Evolutionary conservation across 768 basidiomycete species (phyloP), one percentile per base, ranked within the genome.

Genomic region (Sporobolomyces roseus): DNA sequence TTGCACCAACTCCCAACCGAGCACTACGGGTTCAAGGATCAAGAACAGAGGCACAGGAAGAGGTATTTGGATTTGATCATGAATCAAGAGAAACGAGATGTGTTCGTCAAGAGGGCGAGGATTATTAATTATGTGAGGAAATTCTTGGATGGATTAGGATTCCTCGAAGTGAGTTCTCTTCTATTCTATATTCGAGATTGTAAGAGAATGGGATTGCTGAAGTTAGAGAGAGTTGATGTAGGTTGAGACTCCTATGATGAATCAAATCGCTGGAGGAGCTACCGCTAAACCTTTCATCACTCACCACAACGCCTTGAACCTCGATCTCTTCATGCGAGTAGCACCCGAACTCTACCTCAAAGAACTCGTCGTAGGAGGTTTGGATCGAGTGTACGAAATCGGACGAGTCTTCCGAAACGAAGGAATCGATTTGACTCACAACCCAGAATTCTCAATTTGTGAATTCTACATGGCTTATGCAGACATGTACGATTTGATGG

Each of bases 381-480:
- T 99, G 27, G 94, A 98, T 79, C 88, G 96, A 51, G 96, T 99
- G 17, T 99, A 91, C 80, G 96, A 99, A 80, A 97, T 99, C 70
- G 96, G 94, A 3, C 87, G 94, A 48, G 93, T 97, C 17, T 99
- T 98, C 85, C 83, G 96, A 53, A 99, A 98, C 79, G 96, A 99
- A 79, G 90, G 93, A 35, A 99, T 99, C 77, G 96, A 99, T 81
- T 81, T 99, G 73, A 99, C 96, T 23, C 96, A 99, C 80, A 99
- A 99, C 80, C 96, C 96, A 74, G 96, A 99, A 79, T 97, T 97
- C 82, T 90, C 91, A 8, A 94, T 97, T 81, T 98, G 94, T 84
- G 94, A 99, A 81, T 98, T 99, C 81, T 99, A 98, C 78, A 98
- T 99, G 94, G 94, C 96, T 35, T 98, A 97, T 75, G 96, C 96